A percentile compares a stretch with the other conserved stretches of the same genome.
Evolutionary conservation across 805 yeast genomes (phyloP).

Genomic region (Metschnikowia reukaufii): DNA sequence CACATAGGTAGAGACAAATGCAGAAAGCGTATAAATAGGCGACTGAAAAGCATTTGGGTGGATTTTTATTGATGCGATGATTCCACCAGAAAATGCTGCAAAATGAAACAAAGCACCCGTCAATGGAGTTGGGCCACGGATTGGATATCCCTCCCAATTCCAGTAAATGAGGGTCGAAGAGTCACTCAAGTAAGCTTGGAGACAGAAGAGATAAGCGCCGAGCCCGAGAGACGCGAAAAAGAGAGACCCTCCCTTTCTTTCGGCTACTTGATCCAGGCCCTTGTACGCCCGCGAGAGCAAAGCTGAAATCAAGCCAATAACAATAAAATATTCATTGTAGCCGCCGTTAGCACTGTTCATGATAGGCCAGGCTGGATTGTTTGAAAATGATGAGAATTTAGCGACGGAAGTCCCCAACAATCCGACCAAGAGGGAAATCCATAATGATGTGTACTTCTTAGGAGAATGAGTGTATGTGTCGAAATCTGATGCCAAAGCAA

Average conservation of each 20-base stretch:
- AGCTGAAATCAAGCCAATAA: slow-evolving; percentile 63
- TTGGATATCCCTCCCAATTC: slow-evolving; percentile 96
- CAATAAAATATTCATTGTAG: slow-evolving; percentile 67
- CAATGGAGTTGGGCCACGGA: slow-evolving; percentile 83
- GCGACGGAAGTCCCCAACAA: slow-evolving; percentile 69
- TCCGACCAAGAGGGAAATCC: slow-evolving; percentile 66
- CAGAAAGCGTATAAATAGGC: slow-evolving; percentile 36
- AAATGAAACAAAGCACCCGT: slow-evolving; percentile 77
- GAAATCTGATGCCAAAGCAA: slow-evolving; percentile 60
- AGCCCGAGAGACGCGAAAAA: slow-evolving; percentile 63
- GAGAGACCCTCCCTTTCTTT: slow-evolving; percentile 42
- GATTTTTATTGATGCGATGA: slow-evolving; percentile 25
- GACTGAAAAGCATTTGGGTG: slow-evolving; percentile 26
- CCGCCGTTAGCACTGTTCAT: slow-evolving; percentile 88
- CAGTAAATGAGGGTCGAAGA: slow-evolving; percentile 84
- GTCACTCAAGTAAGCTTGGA: slow-evolving; percentile 77
- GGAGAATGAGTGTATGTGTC: slow-evolving; percentile 31
- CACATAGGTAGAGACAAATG: slow-evolving; percentile 50
- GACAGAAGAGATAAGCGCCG: slow-evolving; percentile 71
- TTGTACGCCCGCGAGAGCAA: slow-evolving; percentile 49
- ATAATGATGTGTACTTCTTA: slow-evolving; percentile 42
- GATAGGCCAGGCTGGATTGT: slow-evolving; percentile 96
- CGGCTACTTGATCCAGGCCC: not conserved
- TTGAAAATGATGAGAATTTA: slow-evolving; percentile 75
- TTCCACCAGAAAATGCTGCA: slow-evolving; percentile 57